These are phyloP conservation scores for Kuraishia piskuri DNA, from an alignment of 805 yeast species.

Conservation along the genomic window DNA sequence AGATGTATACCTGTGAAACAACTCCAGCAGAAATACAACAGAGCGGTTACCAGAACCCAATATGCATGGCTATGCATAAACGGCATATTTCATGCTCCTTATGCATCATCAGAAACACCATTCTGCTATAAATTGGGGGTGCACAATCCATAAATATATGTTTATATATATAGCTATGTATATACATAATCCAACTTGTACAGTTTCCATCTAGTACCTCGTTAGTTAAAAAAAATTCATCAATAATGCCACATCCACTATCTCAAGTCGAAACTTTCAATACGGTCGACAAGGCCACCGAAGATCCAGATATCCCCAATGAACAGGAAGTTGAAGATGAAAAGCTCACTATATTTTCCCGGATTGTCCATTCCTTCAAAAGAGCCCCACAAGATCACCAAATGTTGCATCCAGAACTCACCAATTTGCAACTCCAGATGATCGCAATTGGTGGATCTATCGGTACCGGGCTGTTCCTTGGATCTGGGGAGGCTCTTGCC, in stretches of 20 bases:
- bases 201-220: no score
- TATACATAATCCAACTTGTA: no score
- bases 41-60: not conserved
- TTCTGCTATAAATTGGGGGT: not conserved
- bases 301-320: no score
- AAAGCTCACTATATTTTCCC: not conserved
- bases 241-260: no score
- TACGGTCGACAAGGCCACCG: no score
- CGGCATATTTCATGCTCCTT: not conserved
- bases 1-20: no score
- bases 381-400: not conserved
- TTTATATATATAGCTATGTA: not conserved
- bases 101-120: not conserved
- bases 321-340: no score
- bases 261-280: no score
- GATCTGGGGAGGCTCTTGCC: constrained; percentile 49
- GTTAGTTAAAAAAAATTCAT: no score
- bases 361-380: not conserved
- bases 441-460: constrained; percentile 62
- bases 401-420: constrained; percentile 13
- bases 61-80: not conserved
- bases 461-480: constrained; percentile 63
- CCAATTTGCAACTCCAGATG: constrained; percentile 46
- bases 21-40: no score
- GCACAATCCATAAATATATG: not conserved